Evolutionary conservation across 768 basidiomycete species (phyloP), one percentile per base, ranked within the genome.

Genomic region (Pisolithus microcarpus): DNA sequence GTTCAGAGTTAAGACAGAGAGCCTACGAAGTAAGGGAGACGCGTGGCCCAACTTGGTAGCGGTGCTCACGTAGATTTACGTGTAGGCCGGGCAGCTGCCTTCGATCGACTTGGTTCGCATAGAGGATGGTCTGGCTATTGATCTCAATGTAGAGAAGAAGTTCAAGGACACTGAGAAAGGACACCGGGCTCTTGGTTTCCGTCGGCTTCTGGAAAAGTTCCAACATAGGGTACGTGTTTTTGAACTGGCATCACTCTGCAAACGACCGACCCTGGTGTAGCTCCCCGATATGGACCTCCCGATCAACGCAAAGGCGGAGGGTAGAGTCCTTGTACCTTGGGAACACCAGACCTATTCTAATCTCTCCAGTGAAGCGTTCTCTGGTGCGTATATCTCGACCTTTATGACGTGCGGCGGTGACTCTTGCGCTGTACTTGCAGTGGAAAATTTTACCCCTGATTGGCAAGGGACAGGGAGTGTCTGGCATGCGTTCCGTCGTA

Each of bases 261-360:
- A 1, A 24, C 40, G 3, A 23, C 54, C 15, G 58, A 34, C 9
- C 8, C 18, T 4, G 28, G 37, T 21, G 36, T 42, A 92, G 83
- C 77, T 98, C 4, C 94, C 95, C 11, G 84, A 98, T 71, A 84
- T 99, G 84, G 87, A 96, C 59, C 84, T 99, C 56, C 82, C 96
- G 0, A 82, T 99, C 69, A 98, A 97, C 59, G 82, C 88, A 21
- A 88, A 86, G 70, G 87, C 93, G 0, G 96, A 98, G 70, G 91
- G 95, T 10, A 84, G 96, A 15, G 82, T 99, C 7, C 74, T 99
- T 13, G 85, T 95, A 5, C 88, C 92, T 38, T 96, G 93, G 92
- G 92, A 95, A 63, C 81, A 89, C 58, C 74, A 75, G n/a, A 63
- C 70, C 37, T 84, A 79, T 60, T 78, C 87, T 6, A 94, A 93